Conservation (phyloP, 2,329 filamentous ascomycete species). For the Aspergillus arachidicola region DNA sequence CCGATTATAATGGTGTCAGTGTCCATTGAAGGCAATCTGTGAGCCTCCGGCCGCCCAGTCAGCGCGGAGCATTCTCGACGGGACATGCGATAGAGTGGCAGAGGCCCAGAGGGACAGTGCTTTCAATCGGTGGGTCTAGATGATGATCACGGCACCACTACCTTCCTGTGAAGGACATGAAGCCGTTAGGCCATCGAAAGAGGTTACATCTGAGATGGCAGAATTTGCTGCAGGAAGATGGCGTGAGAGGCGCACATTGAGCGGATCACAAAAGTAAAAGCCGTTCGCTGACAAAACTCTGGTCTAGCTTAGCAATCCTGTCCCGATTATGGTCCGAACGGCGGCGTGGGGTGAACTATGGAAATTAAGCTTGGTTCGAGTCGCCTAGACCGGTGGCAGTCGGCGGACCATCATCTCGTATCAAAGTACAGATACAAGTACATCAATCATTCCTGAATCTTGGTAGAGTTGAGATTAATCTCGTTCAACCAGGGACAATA, state of each 20-base stretch:
- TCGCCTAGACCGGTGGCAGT: conserved; percentile 1
- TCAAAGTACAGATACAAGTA: neutral
- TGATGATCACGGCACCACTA: conserved; percentile 14
- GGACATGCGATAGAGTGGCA: conserved; percentile 25
- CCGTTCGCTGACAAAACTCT: conserved; percentile 17
- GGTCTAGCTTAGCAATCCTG: conserved; percentile 10
- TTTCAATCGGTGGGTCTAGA: conserved; percentile 11
- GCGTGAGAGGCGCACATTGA: neutral
- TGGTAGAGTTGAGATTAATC: neutral
- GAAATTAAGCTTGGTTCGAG: conserved; percentile 2
- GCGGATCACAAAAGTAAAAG: neutral
- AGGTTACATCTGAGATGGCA: conserved; percentile 4
- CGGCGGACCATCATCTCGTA: neutral
- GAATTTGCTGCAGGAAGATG: conserved; percentile 2
- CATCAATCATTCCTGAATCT: neutral
- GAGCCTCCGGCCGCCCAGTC: conserved; percentile 27
- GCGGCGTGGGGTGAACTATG: conserved; percentile 1
- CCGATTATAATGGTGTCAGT: conserved; percentile 49
- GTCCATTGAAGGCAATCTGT: conserved; percentile 36
- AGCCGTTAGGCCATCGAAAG: conserved; percentile 27
- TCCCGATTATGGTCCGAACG: neutral
- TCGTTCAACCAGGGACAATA: neutral
- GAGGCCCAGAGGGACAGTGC: neutral
- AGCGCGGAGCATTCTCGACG: conserved; percentile 35
- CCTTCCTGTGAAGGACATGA: conserved; percentile 22